phyloP scores from a whole-genome alignment of 148 eudicot genomes.

The Diospyros lotus region DNA sequence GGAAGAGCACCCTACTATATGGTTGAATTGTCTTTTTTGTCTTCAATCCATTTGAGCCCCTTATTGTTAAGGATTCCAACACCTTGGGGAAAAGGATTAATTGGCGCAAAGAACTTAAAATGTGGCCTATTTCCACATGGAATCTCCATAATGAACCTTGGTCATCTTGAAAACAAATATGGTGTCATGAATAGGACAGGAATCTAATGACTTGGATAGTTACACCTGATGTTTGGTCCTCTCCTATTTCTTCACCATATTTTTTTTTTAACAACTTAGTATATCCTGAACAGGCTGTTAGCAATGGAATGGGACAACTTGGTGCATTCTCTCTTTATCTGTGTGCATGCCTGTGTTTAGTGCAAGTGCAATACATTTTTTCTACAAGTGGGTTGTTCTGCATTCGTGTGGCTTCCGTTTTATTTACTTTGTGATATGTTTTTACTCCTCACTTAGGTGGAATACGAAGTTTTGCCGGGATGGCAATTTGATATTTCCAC shows the following conservation, averaged over 20 bases:
- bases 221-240: neutral
- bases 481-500: conserved; percentile 84
- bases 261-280: neutral
- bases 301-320: too few species aligned
- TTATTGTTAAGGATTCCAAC: neutral
- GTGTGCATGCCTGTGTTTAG: too few species aligned
- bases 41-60: conserved; percentile 8
- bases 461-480: conserved; percentile 84
- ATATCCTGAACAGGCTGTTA: neutral
- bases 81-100: neutral
- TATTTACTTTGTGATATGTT: neutral
- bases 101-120: neutral
- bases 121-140: neutral
- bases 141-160: neutral
- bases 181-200: neutral
- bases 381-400: neutral
- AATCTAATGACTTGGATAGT: neutral
- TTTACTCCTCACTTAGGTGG: conserved; percentile 49
- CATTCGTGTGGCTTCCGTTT: neutral
- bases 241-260: neutral
- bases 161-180: neutral
- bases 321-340: too few species aligned
- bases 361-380: too few species aligned
- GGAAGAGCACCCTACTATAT: neutral
- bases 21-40: neutral